Conservation (phyloP, 257 asterid species). For the Rhazya stricta region DNA sequence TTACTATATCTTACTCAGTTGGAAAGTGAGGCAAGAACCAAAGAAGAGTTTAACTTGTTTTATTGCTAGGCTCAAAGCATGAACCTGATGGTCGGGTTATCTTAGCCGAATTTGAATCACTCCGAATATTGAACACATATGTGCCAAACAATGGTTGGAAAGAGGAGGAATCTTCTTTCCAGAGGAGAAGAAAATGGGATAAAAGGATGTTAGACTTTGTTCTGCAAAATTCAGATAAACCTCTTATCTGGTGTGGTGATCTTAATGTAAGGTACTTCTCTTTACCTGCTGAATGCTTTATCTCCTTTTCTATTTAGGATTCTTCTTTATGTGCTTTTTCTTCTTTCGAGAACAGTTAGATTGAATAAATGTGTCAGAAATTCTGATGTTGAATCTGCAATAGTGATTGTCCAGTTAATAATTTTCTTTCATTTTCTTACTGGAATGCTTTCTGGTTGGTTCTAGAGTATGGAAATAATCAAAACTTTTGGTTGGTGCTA, state of each 20-base stretch:
- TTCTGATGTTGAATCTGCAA: neutral
- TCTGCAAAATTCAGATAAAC: conserved; percentile 58
- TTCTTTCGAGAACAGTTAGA: neutral
- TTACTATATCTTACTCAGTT: conserved; percentile 4
- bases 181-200: conserved; percentile 98
- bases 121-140: conserved; percentile 68
- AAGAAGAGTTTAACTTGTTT: conserved; percentile 11
- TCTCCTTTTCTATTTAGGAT: neutral
- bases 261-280: conserved; percentile 76
- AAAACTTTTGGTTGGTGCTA: neutral
- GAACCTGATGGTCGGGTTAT: conserved; percentile 92
- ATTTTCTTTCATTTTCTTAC: neutral
- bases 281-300: conserved; percentile 9
- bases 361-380: neutral
- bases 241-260: conserved; percentile 97
- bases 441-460: neutral
- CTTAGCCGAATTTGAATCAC: conserved; percentile 82
- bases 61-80: conserved; percentile 64
- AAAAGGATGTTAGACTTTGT: conserved; percentile 83
- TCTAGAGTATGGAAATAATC: neutral
- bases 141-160: conserved; percentile 98
- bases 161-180: conserved; percentile 83
- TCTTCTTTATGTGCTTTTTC: neutral
- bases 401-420: neutral
- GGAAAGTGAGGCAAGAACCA: conserved; percentile 12